Conservation (phyloP, 2,329 filamentous ascomycete species). For the Hypoxylon sp. region DNA sequence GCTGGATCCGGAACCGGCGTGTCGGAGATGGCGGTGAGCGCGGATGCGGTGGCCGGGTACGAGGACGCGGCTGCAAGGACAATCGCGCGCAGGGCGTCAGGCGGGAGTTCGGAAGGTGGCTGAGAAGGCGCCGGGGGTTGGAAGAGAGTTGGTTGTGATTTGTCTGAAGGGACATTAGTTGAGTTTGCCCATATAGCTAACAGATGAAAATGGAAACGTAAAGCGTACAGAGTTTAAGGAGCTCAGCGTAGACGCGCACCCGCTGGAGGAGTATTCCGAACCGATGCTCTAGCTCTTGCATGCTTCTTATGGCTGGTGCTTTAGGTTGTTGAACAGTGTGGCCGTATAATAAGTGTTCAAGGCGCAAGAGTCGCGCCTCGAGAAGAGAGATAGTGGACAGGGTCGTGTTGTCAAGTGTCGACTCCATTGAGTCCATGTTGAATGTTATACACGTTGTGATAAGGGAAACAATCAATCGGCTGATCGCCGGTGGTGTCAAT, state of each 20-base stretch:
- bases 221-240: conserved; percentile 70
- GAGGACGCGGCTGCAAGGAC: conserved; percentile 69
- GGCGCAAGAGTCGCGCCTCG: conserved; percentile 69
- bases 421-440: conserved; percentile 46
- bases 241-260: conserved; percentile 69
- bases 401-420: conserved; percentile 64
- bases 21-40: conserved; percentile 68
- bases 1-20: conserved; percentile 68
- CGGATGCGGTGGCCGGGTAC: conserved; percentile 68
- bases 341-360: conserved; percentile 71
- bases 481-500: neutral
- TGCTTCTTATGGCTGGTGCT: conserved; percentile 58
- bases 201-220: neutral
- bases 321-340: conserved; percentile 55
- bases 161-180: conserved; percentile 57
- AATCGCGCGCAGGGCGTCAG: conserved; percentile 65
- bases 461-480: neutral
- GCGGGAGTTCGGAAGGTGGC: conserved; percentile 66
- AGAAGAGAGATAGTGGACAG: conserved; percentile 69
- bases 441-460: neutral
- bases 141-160: conserved; percentile 68
- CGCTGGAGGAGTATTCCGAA: conserved; percentile 64
- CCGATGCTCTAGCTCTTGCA: conserved; percentile 67
- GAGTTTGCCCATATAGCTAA: neutral
- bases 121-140: conserved; percentile 60